Base-by-base conservation (phyloP, 495 filamentous ascomycete species). In the Chaetomium tenue region DNA sequence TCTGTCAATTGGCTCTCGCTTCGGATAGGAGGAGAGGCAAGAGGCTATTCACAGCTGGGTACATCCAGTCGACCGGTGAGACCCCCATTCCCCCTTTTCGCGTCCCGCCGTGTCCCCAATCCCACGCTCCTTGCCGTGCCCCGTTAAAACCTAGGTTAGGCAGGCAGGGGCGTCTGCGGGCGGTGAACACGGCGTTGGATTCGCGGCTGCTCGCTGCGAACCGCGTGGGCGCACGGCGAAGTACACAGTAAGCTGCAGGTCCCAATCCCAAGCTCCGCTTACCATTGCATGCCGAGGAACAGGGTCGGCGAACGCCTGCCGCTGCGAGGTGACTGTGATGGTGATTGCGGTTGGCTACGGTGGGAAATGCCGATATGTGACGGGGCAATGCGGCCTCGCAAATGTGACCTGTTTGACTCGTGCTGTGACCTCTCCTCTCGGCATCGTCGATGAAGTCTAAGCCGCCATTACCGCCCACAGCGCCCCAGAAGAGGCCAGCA, bases 401-500 rank as follows among this genome's bases (percentile, higher is more conserved):
- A 37, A 8, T 37, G 9, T 37, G 33, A 37, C 33, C 8, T 1
- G 33, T 37, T 37, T 37, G 33, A 12, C 33, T 18, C 13, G 40
- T 44, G 44, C 0, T 22, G n/a, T 47, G n/a, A 47, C 44, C n/a
- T 47, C 18, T 0, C 44, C 18, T 15, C 44, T 22, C 16, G n/a
- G 3, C 44, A 3, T n/a, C 8, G 28, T 56, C 16, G n/a, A 39
- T 23, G 53, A 37, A 56, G 33, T 18, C 53, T 26, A 20, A 11
- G 16, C 28, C 16, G 26, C 53, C 28, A 56, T 56, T 42, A 63
- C 8, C 28, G 48, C 48, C 48, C 48, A 51, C 12, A 51, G 7
- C 12, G 56, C 54, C 23, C 54, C 54, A 22, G 54, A 56, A 5
- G 55, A 56, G 37, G 71, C 73, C 9, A 71, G 64, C 63, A 79